Base-by-base conservation (phyloP, 441 rosid species). In the Kokia cookei region DNA sequence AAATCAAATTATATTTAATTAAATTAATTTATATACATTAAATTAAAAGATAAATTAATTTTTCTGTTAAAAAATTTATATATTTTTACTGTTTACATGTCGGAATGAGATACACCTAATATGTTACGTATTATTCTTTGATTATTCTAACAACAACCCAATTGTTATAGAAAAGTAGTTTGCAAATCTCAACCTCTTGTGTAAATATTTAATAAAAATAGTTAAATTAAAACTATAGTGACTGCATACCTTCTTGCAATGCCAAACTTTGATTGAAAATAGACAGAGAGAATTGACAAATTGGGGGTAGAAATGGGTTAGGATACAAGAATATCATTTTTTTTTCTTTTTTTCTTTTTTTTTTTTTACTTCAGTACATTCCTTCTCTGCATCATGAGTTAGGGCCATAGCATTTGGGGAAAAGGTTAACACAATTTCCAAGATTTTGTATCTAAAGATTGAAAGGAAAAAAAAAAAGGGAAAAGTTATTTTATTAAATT, bases 41-140 rank as follows among this genome's bases (percentile, higher is more conserved):
- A 0, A 29, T 29, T 29, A 4, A 32, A 32, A 4, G 0, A 0
- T 3, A 32, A 32, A 0, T 5, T 32, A 0, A 0, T 32, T 0
- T 32, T 32, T 32, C 0, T 32, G 5, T 32, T 32, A 4, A 32
- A 32, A 32, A 4, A 0, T 32, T 32, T 32, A 32, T 32, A 4
- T 32, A 32, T 32, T 32, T 4, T 0, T 32, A 32, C 1, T 4
- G 5, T 32, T 0, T 32, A 1, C 2, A 32, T 0, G 6, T 32
- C 1, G 0, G 0, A 1, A 32, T 4, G 4, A 32, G 0, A 1
- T 4, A 4, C 0, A 32, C 6, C 1, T 32, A 4, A 32, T 0
- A 32, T 32, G 7, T 0, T 0, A 32, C 0, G 1, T 32, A 0
- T 32, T 4, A 32, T 32, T 32, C 4, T 32, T 0, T 5, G 0